A percentile compares a stretch with the other conserved stretches of the same genome.
Evolutionary conservation across 2,329 filamentous ascomycete species (phyloP).

Genomic region (Aschersonia sp.): DNA sequence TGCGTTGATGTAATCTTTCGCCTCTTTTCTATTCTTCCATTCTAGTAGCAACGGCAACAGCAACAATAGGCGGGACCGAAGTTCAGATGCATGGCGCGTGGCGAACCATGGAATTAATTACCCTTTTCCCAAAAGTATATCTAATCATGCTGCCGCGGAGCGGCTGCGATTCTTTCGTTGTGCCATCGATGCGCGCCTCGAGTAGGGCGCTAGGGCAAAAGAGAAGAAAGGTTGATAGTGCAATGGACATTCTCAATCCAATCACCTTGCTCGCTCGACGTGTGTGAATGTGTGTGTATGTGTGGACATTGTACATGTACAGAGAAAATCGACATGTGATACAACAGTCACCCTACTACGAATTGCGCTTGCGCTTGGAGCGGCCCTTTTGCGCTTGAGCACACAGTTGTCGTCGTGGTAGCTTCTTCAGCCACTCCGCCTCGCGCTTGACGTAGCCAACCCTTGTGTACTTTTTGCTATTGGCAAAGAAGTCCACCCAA

Average conservation of each 20-base stretch:
- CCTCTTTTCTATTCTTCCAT: not conserved
- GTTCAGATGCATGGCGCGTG: not conserved
- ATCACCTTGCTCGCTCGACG: not conserved
- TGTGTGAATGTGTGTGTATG: not conserved
- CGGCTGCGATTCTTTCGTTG: not conserved
- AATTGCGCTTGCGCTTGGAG: slow-evolving; percentile 28
- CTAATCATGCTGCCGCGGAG: slow-evolving; percentile 3
- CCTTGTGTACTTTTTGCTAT: slow-evolving; percentile 65
- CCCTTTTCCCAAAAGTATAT: no score
- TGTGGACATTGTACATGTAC: not conserved
- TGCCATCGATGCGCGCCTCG: not conserved
- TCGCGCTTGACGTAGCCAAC: slow-evolving; percentile 61
- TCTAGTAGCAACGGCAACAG: no score
- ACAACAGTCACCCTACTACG: not conserved
- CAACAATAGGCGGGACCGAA: no score
- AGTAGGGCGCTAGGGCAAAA: not conserved
- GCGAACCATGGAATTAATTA: not conserved
- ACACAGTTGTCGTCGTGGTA: slow-evolving; percentile 53
- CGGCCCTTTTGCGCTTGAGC: slow-evolving; percentile 48
- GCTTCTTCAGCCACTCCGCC: slow-evolving; percentile 45
- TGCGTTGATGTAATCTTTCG: slow-evolving; percentile 19
- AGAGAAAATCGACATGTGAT: no score
- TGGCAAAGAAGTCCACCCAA: slow-evolving; percentile 74
- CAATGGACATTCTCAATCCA: not conserved
- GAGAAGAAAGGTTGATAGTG: no score